Conservation (phyloP, 2,329 filamentous ascomycete species). For the Erysiphe pulchra region DNA sequence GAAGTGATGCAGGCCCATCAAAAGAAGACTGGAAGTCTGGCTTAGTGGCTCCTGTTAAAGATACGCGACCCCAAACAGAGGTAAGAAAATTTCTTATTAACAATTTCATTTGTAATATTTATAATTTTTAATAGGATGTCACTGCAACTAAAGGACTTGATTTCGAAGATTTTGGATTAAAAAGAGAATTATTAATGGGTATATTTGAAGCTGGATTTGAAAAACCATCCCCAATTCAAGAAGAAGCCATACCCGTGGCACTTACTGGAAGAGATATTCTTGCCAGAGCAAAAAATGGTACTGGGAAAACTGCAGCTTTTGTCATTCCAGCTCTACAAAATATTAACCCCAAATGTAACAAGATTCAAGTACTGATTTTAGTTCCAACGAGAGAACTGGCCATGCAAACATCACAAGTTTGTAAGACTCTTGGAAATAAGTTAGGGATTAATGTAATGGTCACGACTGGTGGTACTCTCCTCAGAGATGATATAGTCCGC, state of each 20-base stretch:
- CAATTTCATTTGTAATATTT: conserved; percentile 1
- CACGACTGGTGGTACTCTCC: conserved; percentile 80
- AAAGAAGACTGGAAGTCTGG: conserved; percentile 48
- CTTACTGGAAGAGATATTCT: conserved; percentile 87
- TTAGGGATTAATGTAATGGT: conserved; percentile 98
- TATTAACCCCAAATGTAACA: conserved; percentile 88
- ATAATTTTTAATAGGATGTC: conserved; percentile 43
- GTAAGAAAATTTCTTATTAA: conserved; percentile 16
- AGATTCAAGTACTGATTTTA: conserved; percentile 88
- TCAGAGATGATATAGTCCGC: conserved; percentile 92
- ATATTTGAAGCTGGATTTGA: conserved; percentile 98
- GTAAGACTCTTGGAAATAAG: conserved; percentile 94
- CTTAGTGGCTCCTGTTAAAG: conserved; percentile 46
- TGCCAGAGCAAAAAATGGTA: conserved; percentile 92
- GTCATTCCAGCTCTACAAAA: conserved; percentile 86
- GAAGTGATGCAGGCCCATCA: conserved; percentile 6
- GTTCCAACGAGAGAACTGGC: conserved; percentile 93
- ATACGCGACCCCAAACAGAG: conserved; percentile 60
- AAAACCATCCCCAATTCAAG: conserved; percentile 95
- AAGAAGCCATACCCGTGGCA: conserved; percentile 94
- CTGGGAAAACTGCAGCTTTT: conserved; percentile 93
- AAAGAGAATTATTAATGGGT: conserved; percentile 89
- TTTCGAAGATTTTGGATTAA: conserved; percentile 91
- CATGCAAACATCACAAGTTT: conserved; percentile 95
- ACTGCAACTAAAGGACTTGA: conserved; percentile 93